phyloP scores from a whole-genome alignment of 2,329 filamentous ascomycete species.

The Anthostomella pinea region DNA sequence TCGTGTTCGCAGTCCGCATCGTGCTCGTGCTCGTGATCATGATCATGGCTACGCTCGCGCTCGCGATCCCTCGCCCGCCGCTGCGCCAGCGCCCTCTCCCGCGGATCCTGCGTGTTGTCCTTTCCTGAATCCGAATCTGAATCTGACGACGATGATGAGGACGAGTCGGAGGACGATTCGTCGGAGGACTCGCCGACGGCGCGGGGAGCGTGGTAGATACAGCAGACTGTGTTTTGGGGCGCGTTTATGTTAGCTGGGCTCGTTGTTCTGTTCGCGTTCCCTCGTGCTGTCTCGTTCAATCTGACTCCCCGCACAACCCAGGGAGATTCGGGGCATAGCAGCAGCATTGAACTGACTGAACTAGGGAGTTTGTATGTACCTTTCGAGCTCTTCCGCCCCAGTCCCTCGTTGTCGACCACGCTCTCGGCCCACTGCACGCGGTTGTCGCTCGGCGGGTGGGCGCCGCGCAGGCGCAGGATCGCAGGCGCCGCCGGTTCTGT shows the following conservation, averaged over 20 bases:
- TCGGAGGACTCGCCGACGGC: slow-evolving; percentile 73
- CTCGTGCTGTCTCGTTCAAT: background rate
- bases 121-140: slow-evolving; percentile 39
- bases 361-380: slow-evolving; percentile 46
- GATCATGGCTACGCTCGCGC: slow-evolving; percentile 28
- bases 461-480: slow-evolving; percentile 53
- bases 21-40: slow-evolving; percentile 29
- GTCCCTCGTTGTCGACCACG: slow-evolving; percentile 91
- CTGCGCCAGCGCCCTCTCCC: slow-evolving; percentile 27
- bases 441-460: slow-evolving; percentile 44
- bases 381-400: slow-evolving; percentile 93
- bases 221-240: slow-evolving; percentile 68
- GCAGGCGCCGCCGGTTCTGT: slow-evolving; percentile 26
- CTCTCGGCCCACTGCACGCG: slow-evolving; percentile 90
- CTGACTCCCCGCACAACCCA: no score
- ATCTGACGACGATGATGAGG: slow-evolving; percentile 51
- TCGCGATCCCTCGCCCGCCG: slow-evolving; percentile 25
- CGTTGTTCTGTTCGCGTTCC: background rate
- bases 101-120: slow-evolving; percentile 20
- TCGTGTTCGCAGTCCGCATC: slow-evolving; percentile 8
- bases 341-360: no score
- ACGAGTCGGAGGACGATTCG: slow-evolving; percentile 46
- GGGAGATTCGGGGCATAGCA: no score
- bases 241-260: slow-evolving; percentile 6
- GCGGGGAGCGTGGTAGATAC: slow-evolving; percentile 90